These are phyloP conservation scores for Ganoderma lingzhi DNA, from an alignment of 1,284 basidiomycete genomes.

Conservation along the genomic window DNA sequence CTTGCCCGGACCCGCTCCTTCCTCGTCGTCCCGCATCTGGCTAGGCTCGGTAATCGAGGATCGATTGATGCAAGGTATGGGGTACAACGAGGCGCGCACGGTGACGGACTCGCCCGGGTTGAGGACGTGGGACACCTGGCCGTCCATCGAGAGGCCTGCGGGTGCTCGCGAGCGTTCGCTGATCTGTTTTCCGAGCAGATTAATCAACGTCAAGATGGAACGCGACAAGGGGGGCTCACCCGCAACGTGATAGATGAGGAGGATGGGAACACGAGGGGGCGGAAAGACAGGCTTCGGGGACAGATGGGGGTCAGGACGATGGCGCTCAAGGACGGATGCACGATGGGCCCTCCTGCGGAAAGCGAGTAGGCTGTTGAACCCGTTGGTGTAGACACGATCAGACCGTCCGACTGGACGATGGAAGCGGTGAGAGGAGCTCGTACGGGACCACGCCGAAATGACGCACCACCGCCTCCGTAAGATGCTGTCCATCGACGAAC, in stretches of 20 bases:
- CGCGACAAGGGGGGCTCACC: slow-evolving; percentile 49
- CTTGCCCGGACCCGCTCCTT: slow-evolving; percentile 66
- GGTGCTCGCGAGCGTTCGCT: slow-evolving; percentile 86
- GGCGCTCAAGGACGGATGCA: slow-evolving; percentile 91
- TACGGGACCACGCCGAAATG: not conserved
- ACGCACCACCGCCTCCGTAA: slow-evolving; percentile 94
- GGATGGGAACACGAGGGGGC: slow-evolving; percentile 90
- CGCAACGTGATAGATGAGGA: slow-evolving; percentile 85
- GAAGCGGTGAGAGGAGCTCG: slow-evolving; percentile 15
- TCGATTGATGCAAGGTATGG: slow-evolving; percentile 93
- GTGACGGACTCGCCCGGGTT: slow-evolving; percentile 86
- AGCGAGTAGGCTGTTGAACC: slow-evolving; percentile 98
- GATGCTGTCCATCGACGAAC: slow-evolving; percentile 94
- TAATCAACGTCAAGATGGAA: not conserved
- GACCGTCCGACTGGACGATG: slow-evolving; percentile 81
- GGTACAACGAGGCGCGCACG: slow-evolving; percentile 86
- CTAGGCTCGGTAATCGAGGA: slow-evolving; percentile 69
- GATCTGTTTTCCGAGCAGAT: slow-evolving; percentile 59
- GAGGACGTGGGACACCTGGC: slow-evolving; percentile 83
- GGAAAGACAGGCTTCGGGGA: slow-evolving; percentile 91
- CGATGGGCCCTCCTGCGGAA: slow-evolving; percentile 95
- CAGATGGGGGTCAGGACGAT: slow-evolving; percentile 95
- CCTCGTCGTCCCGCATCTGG: slow-evolving; percentile 35
- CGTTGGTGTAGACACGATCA: slow-evolving; percentile 96
- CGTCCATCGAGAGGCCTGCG: slow-evolving; percentile 94